A percentile compares a stretch with the other conserved stretches of the same genome.
These are phyloP conservation scores for Epichloe festucae DNA, from an alignment of 2,329 filamentous ascomycete species.

Conservation along the genomic window DNA sequence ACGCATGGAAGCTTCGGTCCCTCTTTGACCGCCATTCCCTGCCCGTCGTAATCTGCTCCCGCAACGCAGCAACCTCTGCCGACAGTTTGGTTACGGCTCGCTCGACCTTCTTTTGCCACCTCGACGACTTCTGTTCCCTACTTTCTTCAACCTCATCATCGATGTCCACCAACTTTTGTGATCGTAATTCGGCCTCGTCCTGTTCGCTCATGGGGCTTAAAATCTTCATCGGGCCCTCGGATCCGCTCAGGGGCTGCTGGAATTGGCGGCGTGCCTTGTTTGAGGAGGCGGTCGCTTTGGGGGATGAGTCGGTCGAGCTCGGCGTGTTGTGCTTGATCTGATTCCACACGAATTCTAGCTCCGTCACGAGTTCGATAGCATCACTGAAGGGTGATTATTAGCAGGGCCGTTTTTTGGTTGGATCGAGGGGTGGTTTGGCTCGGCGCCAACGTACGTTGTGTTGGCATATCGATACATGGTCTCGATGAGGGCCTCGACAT, in stretches of 20 bases:
- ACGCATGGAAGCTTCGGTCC: slow-evolving; percentile 51
- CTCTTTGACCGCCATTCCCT: slow-evolving; percentile 57
- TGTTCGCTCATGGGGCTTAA: slow-evolving; percentile 79
- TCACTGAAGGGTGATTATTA: slow-evolving; percentile 35
- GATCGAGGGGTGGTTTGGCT: neutral
- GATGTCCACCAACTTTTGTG: slow-evolving; percentile 32
- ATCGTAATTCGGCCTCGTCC: slow-evolving; percentile 50
- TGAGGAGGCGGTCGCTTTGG: slow-evolving; percentile 28
- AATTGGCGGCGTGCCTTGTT: slow-evolving; percentile 26
- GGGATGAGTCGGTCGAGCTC: slow-evolving; percentile 45
- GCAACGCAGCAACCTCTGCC: slow-evolving; percentile 78
- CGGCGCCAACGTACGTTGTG: slow-evolving; percentile 46
- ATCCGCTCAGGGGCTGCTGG: slow-evolving; percentile 33
- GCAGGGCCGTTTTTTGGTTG: neutral
- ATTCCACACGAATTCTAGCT: slow-evolving; percentile 99
- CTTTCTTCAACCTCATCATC: slow-evolving; percentile 31
- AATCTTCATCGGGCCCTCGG: slow-evolving; percentile 50
- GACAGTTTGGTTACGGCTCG: slow-evolving; percentile 78
- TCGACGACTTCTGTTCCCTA: slow-evolving; percentile 29
- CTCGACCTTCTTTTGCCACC: slow-evolving; percentile 76
- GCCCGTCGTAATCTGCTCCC: slow-evolving; percentile 76
- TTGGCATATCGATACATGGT: slow-evolving; percentile 96
- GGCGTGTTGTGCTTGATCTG: slow-evolving; percentile 83
- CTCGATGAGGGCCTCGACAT: slow-evolving; percentile 86
- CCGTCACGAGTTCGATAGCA: slow-evolving; percentile 73